Percentiles rank a stretch among this genome's conserved stretches.
Evolutionary conservation across 2,329 filamentous ascomycete species (phyloP).

Genomic region (Amphichorda felina): DNA sequence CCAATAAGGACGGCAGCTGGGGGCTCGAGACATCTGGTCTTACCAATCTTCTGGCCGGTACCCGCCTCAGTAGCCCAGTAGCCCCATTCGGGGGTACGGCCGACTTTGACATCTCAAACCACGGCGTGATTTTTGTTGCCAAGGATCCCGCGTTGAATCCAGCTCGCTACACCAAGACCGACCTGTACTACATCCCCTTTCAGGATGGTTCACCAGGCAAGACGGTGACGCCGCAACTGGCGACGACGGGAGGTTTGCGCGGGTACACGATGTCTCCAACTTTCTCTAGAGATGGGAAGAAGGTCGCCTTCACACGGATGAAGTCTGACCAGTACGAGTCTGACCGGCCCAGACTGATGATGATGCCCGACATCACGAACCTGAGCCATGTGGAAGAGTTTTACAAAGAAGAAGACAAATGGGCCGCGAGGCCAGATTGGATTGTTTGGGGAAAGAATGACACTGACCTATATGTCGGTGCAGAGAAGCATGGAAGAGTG

Average conservation of each 20-base stretch:
- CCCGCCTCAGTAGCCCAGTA: slow-evolving; percentile 52
- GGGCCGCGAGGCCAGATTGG: slow-evolving; percentile 46
- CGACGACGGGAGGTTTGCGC: slow-evolving; percentile 41
- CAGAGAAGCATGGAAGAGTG: slow-evolving; percentile 55
- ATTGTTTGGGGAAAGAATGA: slow-evolving; percentile 48
- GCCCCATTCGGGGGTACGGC: slow-evolving; percentile 66
- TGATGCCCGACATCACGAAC: slow-evolving; percentile 49
- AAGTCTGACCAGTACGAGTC: slow-evolving; percentile 65
- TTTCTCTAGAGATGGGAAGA: slow-evolving; percentile 63
- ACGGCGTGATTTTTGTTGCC: slow-evolving; percentile 60
- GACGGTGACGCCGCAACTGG: slow-evolving; percentile 35
- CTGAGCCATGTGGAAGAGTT: slow-evolving; percentile 49
- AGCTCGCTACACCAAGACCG: slow-evolving; percentile 68
- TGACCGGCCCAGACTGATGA: slow-evolving; percentile 54
- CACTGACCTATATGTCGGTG: slow-evolving; percentile 56
- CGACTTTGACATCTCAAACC: slow-evolving; percentile 65
- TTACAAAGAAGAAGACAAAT: slow-evolving; percentile 48
- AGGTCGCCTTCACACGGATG: slow-evolving; percentile 72
- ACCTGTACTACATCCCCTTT: slow-evolving; percentile 66
- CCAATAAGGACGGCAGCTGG: slow-evolving; percentile 24
- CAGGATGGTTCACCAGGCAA: slow-evolving; percentile 22
- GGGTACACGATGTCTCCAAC: slow-evolving; percentile 56
- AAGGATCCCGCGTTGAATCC: slow-evolving; percentile 62
- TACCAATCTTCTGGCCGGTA: slow-evolving; percentile 52
- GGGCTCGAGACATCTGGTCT: slow-evolving; percentile 32